These are phyloP conservation scores for Dujonia santamariae DNA, from an alignment of 1,139 yeast genomes.

Conservation along the genomic window DNA sequence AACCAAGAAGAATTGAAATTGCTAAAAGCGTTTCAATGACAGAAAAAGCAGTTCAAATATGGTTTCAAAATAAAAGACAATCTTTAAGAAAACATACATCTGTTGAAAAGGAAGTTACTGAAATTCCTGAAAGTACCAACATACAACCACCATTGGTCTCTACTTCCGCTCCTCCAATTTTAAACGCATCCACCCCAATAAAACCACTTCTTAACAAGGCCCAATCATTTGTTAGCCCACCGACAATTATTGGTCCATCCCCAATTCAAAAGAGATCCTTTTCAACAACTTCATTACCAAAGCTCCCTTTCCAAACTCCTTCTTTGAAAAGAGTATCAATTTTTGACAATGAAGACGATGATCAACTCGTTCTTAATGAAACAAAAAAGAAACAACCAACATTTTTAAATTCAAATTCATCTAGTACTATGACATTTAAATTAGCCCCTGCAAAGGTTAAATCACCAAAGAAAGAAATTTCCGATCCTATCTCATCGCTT, in stretches of 20 bases:
- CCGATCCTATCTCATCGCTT: no score
- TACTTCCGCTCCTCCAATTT: conserved; percentile 6
- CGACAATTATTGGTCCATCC: conserved; percentile 13
- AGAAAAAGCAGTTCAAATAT: conserved; percentile 95
- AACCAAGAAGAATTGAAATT: conserved; percentile 67
- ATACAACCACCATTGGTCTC: conserved; percentile 13
- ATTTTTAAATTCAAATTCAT: conserved; percentile 28
- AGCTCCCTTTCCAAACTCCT: conserved; percentile 10
- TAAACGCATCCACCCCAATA: conserved; percentile 25
- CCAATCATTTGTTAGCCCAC: conserved; percentile 26
- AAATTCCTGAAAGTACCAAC: conserved; percentile 28
- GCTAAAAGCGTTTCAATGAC: conserved; percentile 83
- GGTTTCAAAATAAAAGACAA: conserved; percentile 97
- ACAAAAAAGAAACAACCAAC: conserved; percentile 41
- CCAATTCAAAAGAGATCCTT: conserved; percentile 22
- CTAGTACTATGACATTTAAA: conserved; percentile 42
- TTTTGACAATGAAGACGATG: conserved; percentile 3
- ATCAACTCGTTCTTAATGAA: conserved; percentile 24
- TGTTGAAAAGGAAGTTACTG: conserved; percentile 42
- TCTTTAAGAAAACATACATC: conserved; percentile 56
- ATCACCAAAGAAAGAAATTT: conserved; percentile 10
- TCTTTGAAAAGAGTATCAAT: conserved; percentile 1
- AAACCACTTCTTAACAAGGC: conserved; percentile 20
- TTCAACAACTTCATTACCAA: conserved; percentile 14
- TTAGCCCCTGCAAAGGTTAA: conserved; percentile 26